Base-by-base conservation (phyloP, 1,284 basidiomycete genomes). In the Microbotryomycetes sp. region DNA sequence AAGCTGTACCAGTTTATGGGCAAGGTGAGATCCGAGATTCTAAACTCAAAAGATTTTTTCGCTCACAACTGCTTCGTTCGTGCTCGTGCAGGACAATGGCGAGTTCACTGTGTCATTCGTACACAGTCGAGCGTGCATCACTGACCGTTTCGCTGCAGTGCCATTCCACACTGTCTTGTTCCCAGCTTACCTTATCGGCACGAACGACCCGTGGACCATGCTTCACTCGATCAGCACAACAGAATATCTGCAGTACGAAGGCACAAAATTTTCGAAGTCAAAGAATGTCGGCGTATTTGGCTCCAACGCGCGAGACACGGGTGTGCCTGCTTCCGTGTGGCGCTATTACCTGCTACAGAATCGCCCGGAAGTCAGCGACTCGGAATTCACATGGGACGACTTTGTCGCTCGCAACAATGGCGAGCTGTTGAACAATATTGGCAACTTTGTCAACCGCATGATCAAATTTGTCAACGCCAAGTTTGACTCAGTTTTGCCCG, bases 241-340 rank as follows among this genome's bases (percentile, higher is more conserved):
- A 92, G 92, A 99, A 76, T 98, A 96, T 75, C 81, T 99, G 61
- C 97, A 97, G 74, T 99, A 98, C 76, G 96, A 98, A 76, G 91
- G 91, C 58, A 94, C 93, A 56, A 99, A 99, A 76, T 99, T 99
- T 81, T 96, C 91, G 59, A 99, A 99, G 79, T 93, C 91, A 71
- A 85, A 90, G 70, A 92, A 92, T 70, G 86, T 97, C 61, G 96
- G 96, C 61, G 96, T 99, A 1, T 99, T 99, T 69, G 96, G 96
- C 35, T 91, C 93, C 68, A 87, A 88, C 45, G 96, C 96, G 0
- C 88, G 84, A 70, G 89, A 96, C 66, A 96, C 93, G 9, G 91
- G 91, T 5, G 87, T 97, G 48, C 88, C 93, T 30, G 78, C 91
- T 0, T 91, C 90, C 1, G 94, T 98, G 2, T 99, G 94, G 96